Evolutionary conservation across 257 asterid species (phyloP), one percentile per base, ranked within the genome.

Genomic region (Gentiana dahurica): DNA sequence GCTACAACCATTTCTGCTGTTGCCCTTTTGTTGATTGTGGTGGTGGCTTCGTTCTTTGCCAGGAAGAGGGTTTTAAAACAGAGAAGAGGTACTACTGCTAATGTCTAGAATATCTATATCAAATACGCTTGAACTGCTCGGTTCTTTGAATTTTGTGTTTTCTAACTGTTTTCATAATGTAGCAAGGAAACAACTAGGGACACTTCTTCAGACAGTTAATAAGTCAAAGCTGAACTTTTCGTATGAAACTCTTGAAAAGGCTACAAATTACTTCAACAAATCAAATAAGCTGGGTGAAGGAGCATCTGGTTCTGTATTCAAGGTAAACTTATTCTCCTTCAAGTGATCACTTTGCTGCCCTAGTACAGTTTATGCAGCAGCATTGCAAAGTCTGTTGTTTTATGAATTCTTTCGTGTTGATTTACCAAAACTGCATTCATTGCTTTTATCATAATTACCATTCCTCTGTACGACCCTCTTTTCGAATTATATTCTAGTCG

Each of bases 241-340:
- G 1, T 85, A 82, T 12, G 92, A 82, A 65, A 74, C 76, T 35
- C 84, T 85, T 36, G 95, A 85, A 71, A 76, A 55, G 68, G 92
- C 95, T 11, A 75, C 87, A 0, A 65, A 75, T 63, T 85, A 82
- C 71, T 85, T 82, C 59, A 49, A 69, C 61, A 53, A 44, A 57
- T 68, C 85, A 1, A 85, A 77, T 59, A 85, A 85, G 61, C 58
- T 85, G 54, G 95, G 92, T 32, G 89, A 85, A 57, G 95, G 95
- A 47, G 95, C 92, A 44, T 81, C 95, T 11, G 95, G 92, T 58
- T 76, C 81, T 63, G 95, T 85, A 34, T 85, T 70, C 76, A 85
- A 82, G 70, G 94, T 84, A 76, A 60, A 43, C 47, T 48, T 32
- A 36, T 57, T 62, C 66, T 72, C 65, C 37, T 15, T 8, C 3